phyloP scores from a whole-genome alignment of 345 rosid species.

The Gossypium arboreum region DNA sequence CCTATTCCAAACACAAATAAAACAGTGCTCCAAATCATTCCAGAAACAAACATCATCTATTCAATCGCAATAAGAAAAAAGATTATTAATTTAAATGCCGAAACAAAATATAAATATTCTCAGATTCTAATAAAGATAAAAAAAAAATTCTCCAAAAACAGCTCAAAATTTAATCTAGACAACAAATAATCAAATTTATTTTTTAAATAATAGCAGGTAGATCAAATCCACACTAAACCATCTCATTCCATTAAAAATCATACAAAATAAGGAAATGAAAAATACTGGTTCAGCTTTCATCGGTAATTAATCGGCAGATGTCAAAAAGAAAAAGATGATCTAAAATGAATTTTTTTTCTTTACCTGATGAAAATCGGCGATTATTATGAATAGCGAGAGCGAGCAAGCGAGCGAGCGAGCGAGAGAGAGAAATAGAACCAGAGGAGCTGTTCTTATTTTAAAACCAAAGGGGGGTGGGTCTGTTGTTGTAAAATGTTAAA shows the following conservation, averaged over 20 bases:
- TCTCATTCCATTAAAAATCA: conserved; percentile 8
- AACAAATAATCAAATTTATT: not conserved
- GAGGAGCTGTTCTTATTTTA: conserved; percentile 4
- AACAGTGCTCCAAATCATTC: not conserved
- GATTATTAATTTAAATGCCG: not conserved
- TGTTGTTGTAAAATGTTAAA: not conserved
- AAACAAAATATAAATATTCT: not conserved
- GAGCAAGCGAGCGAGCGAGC: not conserved
- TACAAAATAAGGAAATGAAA: not conserved
- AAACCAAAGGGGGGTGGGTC: not conserved
- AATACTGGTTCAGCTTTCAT: not conserved
- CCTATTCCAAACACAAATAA: not conserved
- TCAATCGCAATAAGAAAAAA: conserved; percentile 2
- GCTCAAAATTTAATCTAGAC: not conserved
- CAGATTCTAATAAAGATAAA: not conserved
- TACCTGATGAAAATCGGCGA: conserved; percentile 14
- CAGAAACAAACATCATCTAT: not conserved
- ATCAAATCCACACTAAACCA: conserved; percentile 12
- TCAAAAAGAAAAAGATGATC: not conserved
- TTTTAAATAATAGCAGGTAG: not conserved
- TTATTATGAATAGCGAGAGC: not conserved
- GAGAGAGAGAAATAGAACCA: not conserved
- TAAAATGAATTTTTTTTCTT: not conserved
- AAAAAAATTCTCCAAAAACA: not conserved
- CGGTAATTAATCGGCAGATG: conserved; percentile 8